Evolutionary conservation across 306 rosid genomes (phyloP).

Genomic region (Luffa aegyptiaca): DNA sequence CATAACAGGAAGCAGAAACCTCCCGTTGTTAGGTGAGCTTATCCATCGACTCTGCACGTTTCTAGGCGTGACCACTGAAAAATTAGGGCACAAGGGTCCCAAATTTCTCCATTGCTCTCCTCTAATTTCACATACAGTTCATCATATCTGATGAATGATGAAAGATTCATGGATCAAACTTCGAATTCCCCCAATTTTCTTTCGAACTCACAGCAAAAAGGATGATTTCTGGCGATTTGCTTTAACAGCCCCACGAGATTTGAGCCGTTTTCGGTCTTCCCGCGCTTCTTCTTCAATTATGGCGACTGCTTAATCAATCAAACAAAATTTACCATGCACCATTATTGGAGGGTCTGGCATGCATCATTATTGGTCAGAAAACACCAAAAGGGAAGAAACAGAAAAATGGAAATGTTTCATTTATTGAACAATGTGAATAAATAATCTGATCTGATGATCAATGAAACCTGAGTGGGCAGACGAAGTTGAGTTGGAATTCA

Average conservation of each 20-base stretch:
- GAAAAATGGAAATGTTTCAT: neutral
- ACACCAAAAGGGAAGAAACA: neutral
- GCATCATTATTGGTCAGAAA: neutral
- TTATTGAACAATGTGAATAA: neutral
- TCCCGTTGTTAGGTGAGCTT: conserved; percentile 10
- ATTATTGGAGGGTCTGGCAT: neutral
- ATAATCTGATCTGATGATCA: no score
- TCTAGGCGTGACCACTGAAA: neutral
- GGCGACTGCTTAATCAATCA: neutral
- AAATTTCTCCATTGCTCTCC: no score
- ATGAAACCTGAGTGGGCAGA: no score
- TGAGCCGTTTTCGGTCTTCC: neutral
- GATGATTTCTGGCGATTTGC: neutral
- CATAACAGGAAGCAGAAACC: conserved; percentile 8
- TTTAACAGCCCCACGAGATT: neutral
- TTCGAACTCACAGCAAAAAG: neutral
- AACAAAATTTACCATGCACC: neutral
- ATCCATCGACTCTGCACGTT: neutral
- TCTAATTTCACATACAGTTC: no score
- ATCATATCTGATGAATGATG: no score
- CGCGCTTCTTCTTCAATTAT: neutral
- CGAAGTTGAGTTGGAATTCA: neutral
- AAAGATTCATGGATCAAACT: neutral
- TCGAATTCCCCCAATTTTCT: neutral
- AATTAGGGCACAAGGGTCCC: neutral